Evolutionary conservation across 371 early-diverging fungal genomes (phyloP).

Genomic region (Mortierella sp.): DNA sequence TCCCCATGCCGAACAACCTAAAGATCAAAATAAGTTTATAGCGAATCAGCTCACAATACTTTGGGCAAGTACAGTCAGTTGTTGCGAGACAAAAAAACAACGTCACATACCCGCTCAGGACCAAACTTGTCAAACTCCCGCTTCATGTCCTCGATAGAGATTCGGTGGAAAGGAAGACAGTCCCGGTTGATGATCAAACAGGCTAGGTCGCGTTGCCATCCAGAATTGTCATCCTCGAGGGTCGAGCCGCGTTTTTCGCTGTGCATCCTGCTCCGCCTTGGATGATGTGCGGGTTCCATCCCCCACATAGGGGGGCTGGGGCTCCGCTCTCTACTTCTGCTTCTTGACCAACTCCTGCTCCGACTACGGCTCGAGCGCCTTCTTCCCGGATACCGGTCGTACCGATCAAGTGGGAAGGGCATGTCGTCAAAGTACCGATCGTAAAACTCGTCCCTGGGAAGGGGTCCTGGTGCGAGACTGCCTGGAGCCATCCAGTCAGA

Average conservation of each 20-base stretch:
- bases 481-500: constrained; percentile 45
- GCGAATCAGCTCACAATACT: too few species aligned
- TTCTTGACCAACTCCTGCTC: constrained; percentile 61
- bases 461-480: constrained; percentile 15
- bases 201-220: constrained; percentile 59
- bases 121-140: constrained; percentile 58
- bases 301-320: constrained; percentile 60
- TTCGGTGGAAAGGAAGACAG: constrained; percentile 67
- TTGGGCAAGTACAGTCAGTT: too few species aligned
- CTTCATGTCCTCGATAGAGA: constrained; percentile 63
- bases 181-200: constrained; percentile 68
- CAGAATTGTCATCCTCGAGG: constrained; percentile 37
- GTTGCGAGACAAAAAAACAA: background rate
- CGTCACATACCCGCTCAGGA: constrained; percentile 57
- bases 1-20: constrained; percentile 69
- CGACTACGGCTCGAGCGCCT: constrained; percentile 55
- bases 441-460: constrained; percentile 45
- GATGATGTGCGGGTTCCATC: constrained; percentile 44
- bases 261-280: constrained; percentile 50
- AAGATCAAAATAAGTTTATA: background rate
- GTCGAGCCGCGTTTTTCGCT: constrained; percentile 43
- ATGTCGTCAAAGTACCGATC: constrained; percentile 56
- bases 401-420: constrained; percentile 45
- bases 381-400: constrained; percentile 38
- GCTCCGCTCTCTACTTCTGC: constrained; percentile 63